Conservation (phyloP, 495 filamentous ascomycete species). For the Chaetomium fimeti region DNA sequence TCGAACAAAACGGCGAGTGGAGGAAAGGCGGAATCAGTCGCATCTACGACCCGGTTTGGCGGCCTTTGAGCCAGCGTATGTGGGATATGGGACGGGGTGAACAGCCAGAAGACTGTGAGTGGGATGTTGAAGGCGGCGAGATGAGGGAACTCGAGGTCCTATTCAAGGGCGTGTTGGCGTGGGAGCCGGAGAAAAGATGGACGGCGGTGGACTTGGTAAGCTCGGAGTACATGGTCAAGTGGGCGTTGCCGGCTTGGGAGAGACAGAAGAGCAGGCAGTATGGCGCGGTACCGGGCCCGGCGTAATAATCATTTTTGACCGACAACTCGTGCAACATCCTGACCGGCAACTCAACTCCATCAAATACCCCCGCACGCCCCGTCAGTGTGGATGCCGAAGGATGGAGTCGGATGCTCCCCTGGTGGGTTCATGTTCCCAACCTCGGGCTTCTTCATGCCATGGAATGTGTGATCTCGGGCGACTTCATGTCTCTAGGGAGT, state of each 20-base stretch:
- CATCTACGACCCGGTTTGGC: neutral
- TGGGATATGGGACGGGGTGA: conserved; percentile 39
- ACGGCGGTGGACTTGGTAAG: conserved; percentile 33
- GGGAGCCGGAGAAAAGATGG: conserved; percentile 39
- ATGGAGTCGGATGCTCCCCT: too few species aligned
- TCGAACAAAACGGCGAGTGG: neutral
- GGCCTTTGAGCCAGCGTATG: conserved; percentile 29
- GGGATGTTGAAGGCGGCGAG: conserved; percentile 32
- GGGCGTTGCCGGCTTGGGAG: conserved; percentile 24
- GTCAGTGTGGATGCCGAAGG: too few species aligned
- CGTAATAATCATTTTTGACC: neutral
- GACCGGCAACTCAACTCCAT: too few species aligned
- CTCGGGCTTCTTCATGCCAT: too few species aligned
- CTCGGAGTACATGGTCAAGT: conserved; percentile 25
- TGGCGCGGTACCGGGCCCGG: neutral
- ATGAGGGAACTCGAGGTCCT: conserved; percentile 36
- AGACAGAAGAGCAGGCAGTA: conserved; percentile 4
- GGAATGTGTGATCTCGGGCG: too few species aligned
- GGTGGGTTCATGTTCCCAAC: too few species aligned
- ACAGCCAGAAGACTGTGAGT: conserved; percentile 34
- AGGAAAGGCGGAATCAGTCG: conserved; percentile 1
- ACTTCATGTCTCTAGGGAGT: too few species aligned
- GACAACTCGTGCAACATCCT: too few species aligned
- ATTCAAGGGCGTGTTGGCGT: conserved; percentile 38
- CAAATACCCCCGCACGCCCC: too few species aligned